A percentile compares a stretch with the other conserved stretches of the same genome.
Conservation (phyloP, 78 protist species). For the Dictyostelium discoideum region DNA sequence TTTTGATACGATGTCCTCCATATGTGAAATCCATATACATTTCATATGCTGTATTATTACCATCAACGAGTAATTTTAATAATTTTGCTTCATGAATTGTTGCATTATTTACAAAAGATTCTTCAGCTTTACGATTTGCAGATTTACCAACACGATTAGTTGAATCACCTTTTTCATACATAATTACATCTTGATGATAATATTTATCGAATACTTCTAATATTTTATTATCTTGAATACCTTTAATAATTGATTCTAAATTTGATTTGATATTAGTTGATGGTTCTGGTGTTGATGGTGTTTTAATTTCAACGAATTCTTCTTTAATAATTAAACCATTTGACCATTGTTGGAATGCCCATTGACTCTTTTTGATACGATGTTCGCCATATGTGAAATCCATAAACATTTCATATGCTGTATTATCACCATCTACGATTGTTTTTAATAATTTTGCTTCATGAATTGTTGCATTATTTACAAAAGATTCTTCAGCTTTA, state of each 20-base stretch:
- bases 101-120: not conserved
- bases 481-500: slow-evolving; percentile 31
- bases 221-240: slow-evolving; percentile 17
- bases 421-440: not conserved
- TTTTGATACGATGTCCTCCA: not conserved
- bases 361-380: slow-evolving; percentile 39
- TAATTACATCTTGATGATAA: slow-evolving; percentile 15
- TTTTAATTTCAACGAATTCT: slow-evolving; percentile 18
- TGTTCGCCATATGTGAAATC: slow-evolving; percentile 52
- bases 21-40: slow-evolving; percentile 12
- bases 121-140: not conserved
- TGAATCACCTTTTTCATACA: slow-evolving; percentile 24
- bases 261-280: not conserved
- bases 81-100: not conserved
- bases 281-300: not conserved
- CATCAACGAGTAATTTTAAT: not conserved
- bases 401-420: not conserved
- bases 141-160: slow-evolving; percentile 1
- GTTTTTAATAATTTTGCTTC: slow-evolving; percentile 22
- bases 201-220: slow-evolving; percentile 39
- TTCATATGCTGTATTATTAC: not conserved
- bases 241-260: slow-evolving; percentile 3
- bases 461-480: slow-evolving; percentile 22
- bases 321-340: slow-evolving; percentile 25
- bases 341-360: slow-evolving; percentile 56